A percentile compares a stretch with the other conserved stretches of the same genome.
phyloP scores from a whole-genome alignment of 257 asterid species.

The Fraxinus excelsior region DNA sequence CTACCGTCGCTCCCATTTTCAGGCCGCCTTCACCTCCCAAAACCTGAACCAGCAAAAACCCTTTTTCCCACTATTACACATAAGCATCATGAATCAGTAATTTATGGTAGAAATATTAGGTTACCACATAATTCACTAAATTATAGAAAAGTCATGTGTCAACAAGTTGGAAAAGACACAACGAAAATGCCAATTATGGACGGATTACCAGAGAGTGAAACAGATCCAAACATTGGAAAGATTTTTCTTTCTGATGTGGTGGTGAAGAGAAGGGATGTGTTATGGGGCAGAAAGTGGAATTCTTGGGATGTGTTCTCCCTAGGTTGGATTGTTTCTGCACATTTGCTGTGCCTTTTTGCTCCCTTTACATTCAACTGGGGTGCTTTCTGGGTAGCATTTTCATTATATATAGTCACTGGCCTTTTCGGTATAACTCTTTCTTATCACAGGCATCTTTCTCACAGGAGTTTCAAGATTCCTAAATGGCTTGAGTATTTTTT shows the following conservation, averaged over 20 bases:
- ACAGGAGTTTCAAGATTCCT: conserved; percentile 76
- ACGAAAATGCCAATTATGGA: conserved; percentile 30
- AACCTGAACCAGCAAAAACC: conserved; percentile 21
- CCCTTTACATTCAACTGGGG: conserved; percentile 58
- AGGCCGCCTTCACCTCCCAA: conserved; percentile 24
- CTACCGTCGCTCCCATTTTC: conserved; percentile 40
- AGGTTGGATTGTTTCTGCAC: conserved; percentile 53
- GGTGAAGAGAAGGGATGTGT: conserved; percentile 52
- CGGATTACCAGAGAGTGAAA: conserved; percentile 35
- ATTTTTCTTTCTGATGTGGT: conserved; percentile 65
- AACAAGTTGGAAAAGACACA: conserved; percentile 11
- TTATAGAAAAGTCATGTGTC: conserved; percentile 11
- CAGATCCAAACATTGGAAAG: conserved; percentile 43
- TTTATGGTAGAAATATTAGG: conserved; percentile 12
- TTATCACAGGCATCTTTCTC: conserved; percentile 72
- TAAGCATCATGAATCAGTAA: conserved; percentile 19
- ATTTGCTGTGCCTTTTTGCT: conserved; percentile 59
- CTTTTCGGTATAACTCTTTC: conserved; percentile 80
- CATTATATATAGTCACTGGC: conserved; percentile 57
- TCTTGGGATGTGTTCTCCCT: conserved; percentile 45
- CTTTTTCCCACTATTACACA: conserved; percentile 19
- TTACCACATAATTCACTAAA: conserved; percentile 13
- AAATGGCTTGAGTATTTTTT: conserved; percentile 77
- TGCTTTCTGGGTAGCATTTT: conserved; percentile 42
- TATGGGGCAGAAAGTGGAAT: conserved; percentile 60